Conservation (phyloP, 139 green algal genomes). For the Trebouxia sp. region DNA sequence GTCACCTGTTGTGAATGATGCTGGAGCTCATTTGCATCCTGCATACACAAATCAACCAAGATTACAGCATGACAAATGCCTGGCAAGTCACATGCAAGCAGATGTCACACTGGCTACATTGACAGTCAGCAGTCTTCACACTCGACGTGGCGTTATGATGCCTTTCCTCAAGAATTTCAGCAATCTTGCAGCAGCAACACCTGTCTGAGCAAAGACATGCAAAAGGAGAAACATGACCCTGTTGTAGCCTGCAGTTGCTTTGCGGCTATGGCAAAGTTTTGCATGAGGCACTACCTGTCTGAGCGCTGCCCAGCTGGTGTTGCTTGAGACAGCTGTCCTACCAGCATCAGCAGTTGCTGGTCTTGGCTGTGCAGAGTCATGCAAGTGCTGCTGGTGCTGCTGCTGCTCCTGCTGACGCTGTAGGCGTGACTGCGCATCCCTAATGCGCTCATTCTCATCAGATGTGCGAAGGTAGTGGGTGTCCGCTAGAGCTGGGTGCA, state of each 20-base stretch:
- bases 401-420: neutral
- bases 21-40: conserved; percentile 21
- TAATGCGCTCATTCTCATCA: conserved; percentile 42
- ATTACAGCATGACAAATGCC: too few relatives aligned
- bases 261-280: neutral
- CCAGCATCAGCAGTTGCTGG: neutral
- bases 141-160: too few relatives aligned
- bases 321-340: neutral
- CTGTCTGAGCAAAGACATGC: too few relatives aligned
- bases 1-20: conserved; percentile 31
- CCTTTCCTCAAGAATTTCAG: too few relatives aligned
- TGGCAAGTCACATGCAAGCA: neutral
- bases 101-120: neutral
- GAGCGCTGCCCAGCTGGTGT: neutral
- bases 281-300: neutral
- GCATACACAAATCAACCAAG: too few relatives aligned
- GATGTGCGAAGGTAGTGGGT: conserved; percentile 43
- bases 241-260: too few relatives aligned
- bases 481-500: conserved; percentile 49
- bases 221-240: too few relatives aligned
- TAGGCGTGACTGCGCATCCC: conserved; percentile 14
- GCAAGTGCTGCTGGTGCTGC: neutral
- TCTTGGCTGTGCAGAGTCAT: too few relatives aligned
- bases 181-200: too few relatives aligned
- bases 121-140: too few relatives aligned